These are phyloP conservation scores for Schizosaccharomyces octosporus DNA, from an alignment of 805 yeast species.

Conservation along the genomic window DNA sequence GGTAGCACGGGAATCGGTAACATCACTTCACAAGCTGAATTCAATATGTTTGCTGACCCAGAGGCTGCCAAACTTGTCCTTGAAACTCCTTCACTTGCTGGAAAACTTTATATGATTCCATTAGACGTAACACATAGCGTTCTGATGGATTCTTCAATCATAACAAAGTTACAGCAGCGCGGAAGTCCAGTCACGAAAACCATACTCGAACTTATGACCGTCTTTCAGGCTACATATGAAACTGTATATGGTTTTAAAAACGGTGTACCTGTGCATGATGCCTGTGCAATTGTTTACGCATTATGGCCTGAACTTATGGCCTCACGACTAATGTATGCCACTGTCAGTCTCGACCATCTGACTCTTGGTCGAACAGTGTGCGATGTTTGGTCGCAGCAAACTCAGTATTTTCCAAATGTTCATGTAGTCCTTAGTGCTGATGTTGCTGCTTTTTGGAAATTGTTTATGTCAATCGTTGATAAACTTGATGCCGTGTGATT, in stretches of 20 bases:
- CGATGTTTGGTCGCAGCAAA: neutral
- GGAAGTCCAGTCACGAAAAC: conserved; percentile 21
- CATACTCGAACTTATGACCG: conserved; percentile 29
- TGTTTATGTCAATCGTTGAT: neutral
- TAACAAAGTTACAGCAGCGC: conserved; percentile 17
- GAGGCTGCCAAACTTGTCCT: conserved; percentile 41
- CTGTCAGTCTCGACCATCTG: neutral
- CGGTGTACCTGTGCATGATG: conserved; percentile 63
- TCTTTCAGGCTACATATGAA: conserved; percentile 24
- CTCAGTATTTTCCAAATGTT: neutral
- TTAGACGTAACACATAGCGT: conserved; percentile 49
- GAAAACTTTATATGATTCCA: conserved; percentile 33
- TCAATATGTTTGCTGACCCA: conserved; percentile 55
- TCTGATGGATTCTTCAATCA: conserved; percentile 23
- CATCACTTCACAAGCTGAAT: conserved; percentile 35
- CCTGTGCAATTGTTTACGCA: neutral
- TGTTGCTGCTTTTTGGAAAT: neutral
- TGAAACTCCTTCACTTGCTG: conserved; percentile 20
- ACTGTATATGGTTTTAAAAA: conserved; percentile 19
- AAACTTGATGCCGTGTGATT: neutral
- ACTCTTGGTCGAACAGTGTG: neutral
- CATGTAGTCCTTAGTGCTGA: neutral
- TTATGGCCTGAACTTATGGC: neutral
- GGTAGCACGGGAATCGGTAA: conserved; percentile 31
- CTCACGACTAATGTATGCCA: neutral